Percentiles rank a stretch among this genome's conserved stretches.
Evolutionary conservation across 2,329 filamentous ascomycete genomes (phyloP).

Genomic region (Elsinoe ampelina): DNA sequence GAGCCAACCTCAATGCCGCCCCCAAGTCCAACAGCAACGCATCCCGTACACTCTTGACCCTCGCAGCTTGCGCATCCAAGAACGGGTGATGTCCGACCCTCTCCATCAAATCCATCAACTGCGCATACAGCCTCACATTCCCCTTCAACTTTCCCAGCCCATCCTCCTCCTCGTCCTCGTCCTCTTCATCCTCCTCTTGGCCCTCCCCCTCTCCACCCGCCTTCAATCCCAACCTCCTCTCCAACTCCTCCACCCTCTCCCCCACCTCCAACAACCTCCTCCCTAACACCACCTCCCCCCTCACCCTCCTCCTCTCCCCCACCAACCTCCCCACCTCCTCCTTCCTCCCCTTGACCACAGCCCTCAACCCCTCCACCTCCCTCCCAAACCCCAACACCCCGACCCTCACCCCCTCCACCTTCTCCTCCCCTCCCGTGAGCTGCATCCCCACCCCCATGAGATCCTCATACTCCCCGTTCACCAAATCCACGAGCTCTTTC

Average conservation of each 20-base stretch:
- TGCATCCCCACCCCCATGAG: conserved; percentile 78
- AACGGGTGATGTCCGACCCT: conserved; percentile 55
- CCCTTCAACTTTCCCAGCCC: conserved; percentile 39
- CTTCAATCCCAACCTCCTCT: conserved; percentile 51
- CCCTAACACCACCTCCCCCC: conserved; percentile 54
- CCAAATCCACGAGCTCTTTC: conserved; percentile 82
- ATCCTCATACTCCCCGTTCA: conserved; percentile 89
- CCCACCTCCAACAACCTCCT: conserved; percentile 57
- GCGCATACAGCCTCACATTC: conserved; percentile 49
- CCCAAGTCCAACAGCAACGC: conserved; percentile 57
- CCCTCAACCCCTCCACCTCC: conserved; percentile 66
- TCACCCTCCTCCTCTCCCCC: conserved; percentile 56
- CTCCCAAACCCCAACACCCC: conserved; percentile 77
- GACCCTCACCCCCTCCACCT: conserved; percentile 80
- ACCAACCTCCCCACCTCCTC: conserved; percentile 54
- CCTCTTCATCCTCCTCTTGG: conserved; percentile 22
- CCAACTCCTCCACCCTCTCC: conserved; percentile 52
- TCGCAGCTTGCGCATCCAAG: conserved; percentile 45
- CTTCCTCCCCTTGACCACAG: conserved; percentile 54
- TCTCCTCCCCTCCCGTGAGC: conserved; percentile 79
- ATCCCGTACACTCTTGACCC: conserved; percentile 50
- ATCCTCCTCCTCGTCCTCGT: conserved; percentile 27
- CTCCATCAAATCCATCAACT: conserved; percentile 44
- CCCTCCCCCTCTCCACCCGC: conserved; percentile 23
- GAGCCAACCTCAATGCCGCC: conserved; percentile 51